These are phyloP conservation scores for Yarrowia alimentaria DNA, from an alignment of 805 yeast genomes.

Conservation along the genomic window DNA sequence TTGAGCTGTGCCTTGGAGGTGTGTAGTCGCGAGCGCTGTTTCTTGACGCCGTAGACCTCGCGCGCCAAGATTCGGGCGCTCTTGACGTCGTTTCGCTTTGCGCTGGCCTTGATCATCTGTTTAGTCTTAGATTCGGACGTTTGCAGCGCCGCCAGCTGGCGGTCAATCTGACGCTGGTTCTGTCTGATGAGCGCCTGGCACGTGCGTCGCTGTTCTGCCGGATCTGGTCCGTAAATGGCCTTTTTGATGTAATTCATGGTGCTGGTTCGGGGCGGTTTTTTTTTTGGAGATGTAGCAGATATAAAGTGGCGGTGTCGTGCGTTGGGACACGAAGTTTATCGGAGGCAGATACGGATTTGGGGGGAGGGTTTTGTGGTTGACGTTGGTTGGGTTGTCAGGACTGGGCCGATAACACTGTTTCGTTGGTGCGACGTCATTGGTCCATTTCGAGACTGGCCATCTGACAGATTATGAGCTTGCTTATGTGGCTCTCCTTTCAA, in stretches of 20 bases:
- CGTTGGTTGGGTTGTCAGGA: no score
- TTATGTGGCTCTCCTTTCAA: no score
- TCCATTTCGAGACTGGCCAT: no score
- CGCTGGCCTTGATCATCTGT: slow-evolving; percentile 67
- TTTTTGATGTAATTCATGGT: slow-evolving; percentile 79
- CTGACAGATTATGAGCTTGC: no score
- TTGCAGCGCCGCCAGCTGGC: slow-evolving; percentile 62
- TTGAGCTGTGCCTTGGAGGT: slow-evolving; percentile 82
- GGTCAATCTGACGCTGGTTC: slow-evolving; percentile 80
- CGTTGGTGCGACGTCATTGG: no score
- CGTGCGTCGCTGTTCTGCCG: slow-evolving; percentile 73
- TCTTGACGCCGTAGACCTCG: slow-evolving; percentile 70
- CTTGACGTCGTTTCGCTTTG: slow-evolving; percentile 70
- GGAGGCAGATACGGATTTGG: no score
- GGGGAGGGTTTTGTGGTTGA: no score
- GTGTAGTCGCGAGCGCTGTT: slow-evolving; percentile 70
- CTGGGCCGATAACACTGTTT: no score
- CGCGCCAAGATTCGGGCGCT: slow-evolving; percentile 77
- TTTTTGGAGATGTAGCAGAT: not conserved
- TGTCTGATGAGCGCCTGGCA: slow-evolving; percentile 78
- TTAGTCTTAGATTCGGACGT: slow-evolving; percentile 73
- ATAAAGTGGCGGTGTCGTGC: no score
- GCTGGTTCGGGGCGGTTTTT: no score
- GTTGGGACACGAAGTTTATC: no score
- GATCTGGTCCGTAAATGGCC: slow-evolving; percentile 95